Evolutionary conservation across 371 early-diverging fungal species (phyloP).

Genomic region (Umbelopsis sp.): DNA sequence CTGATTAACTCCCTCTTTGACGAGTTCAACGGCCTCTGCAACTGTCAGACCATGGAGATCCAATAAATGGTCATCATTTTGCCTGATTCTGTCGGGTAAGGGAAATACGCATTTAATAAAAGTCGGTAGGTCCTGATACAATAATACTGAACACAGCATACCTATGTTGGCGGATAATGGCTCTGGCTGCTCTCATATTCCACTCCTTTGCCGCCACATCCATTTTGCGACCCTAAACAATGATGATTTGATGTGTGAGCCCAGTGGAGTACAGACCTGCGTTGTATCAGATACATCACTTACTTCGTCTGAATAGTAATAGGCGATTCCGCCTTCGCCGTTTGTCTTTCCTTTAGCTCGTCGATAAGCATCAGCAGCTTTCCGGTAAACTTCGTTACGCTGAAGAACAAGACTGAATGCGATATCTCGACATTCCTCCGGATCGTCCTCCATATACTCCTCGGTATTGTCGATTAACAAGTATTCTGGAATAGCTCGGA

Average conservation of each 20-base stretch:
- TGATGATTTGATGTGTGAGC: neutral
- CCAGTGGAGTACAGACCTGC: neutral
- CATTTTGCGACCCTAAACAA: slow-evolving; percentile 49
- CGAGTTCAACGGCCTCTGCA: slow-evolving; percentile 62
- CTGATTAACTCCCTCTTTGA: slow-evolving; percentile 61
- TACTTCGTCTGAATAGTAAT: slow-evolving; percentile 68
- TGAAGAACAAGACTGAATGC: slow-evolving; percentile 52
- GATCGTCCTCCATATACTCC: slow-evolving; percentile 60
- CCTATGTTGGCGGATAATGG: slow-evolving; percentile 60
- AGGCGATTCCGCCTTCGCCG: slow-evolving; percentile 68
- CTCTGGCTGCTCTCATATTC: slow-evolving; percentile 77
- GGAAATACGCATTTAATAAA: neutral
- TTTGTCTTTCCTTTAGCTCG: slow-evolving; percentile 39
- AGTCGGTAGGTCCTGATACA: neutral
- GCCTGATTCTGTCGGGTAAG: slow-evolving; percentile 37
- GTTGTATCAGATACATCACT: neutral
- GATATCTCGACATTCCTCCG: slow-evolving; percentile 61
- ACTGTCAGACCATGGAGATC: slow-evolving; percentile 75
- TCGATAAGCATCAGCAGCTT: slow-evolving; percentile 64
- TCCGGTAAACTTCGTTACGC: slow-evolving; percentile 67
- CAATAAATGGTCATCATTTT: slow-evolving; percentile 59
- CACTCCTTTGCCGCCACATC: slow-evolving; percentile 65
- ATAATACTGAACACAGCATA: slow-evolving; percentile 19
- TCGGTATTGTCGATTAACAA: slow-evolving; percentile 44
- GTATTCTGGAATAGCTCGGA: slow-evolving; percentile 50